Percentiles rank a stretch among this genome's conserved stretches.
phyloP scores from a whole-genome alignment of 2,329 filamentous ascomycete genomes.

The Fusarium sarcochroum region DNA sequence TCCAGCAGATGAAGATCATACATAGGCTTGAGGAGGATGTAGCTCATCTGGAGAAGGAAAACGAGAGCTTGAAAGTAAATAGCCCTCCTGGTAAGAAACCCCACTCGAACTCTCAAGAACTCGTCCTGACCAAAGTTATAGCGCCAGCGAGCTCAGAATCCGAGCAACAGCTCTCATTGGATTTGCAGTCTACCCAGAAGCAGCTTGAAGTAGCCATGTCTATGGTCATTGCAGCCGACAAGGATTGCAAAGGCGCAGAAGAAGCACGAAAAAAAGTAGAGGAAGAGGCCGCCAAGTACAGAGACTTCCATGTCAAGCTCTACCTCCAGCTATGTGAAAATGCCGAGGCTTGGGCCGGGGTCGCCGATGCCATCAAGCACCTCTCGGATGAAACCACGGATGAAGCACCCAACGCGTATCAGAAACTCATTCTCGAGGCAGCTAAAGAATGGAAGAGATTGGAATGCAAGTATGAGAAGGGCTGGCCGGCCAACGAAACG shows the following conservation, averaged over 20 bases:
- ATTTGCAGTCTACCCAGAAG: not conserved
- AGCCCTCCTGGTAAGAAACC: not conserved
- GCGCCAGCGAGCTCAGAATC: not conserved
- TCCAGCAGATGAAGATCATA: not conserved
- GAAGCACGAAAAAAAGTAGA: not conserved
- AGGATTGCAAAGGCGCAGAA: not conserved
- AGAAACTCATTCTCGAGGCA: not conserved
- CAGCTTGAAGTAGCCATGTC: not conserved
- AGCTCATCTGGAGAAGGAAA: not conserved
- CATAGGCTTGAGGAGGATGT: not conserved
- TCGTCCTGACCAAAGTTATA: not conserved
- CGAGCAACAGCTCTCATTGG: not conserved
- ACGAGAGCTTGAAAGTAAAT: not conserved
- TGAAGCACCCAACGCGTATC: not conserved
- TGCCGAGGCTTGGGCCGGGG: not conserved
- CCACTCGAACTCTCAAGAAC: not conserved
- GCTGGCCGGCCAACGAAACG: not conserved
- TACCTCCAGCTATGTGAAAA: not conserved
- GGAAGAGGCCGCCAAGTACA: not conserved
- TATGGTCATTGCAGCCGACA: not conserved
- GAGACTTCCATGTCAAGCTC: conserved; percentile 4
- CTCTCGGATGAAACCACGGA: not conserved
- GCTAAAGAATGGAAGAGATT: not conserved
- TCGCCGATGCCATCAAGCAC: not conserved
- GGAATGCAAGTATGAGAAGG: not conserved